Evolutionary conservation across 2,329 filamentous ascomycete genomes (phyloP), one percentile per base, ranked within the genome.

Genomic region (Nemania diffusa): DNA sequence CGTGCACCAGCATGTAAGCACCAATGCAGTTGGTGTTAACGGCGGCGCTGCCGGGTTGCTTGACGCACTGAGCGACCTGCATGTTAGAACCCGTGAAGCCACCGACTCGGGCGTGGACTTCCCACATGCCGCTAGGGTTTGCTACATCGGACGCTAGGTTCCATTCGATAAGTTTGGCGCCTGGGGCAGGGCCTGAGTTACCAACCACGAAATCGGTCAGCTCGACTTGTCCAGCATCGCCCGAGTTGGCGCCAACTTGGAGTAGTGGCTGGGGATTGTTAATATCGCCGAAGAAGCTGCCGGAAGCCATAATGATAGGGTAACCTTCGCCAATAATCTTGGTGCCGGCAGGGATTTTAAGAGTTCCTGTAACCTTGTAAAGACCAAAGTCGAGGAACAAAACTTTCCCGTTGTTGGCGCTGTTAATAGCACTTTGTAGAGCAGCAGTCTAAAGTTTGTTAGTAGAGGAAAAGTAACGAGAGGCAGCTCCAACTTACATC

Each of bases 91-190:
- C 91, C 3, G 86, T 85, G 68, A 88, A 89, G 15, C 92, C 92
- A 71, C 91, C 92, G 56, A 95, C 85, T 73, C 92, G 88, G 75
- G 91, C 87, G 79, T 94, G 92, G 13, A 91, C 87, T 72, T 94
- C 92, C 92, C 91, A 94, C 77, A 91, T 84, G 15, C 87, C 88
- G 3, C 81, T 81, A 2, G 84, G 84, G 40, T 73, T 75, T 13
- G 74, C 74, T 3, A 79, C 73, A 42, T 62, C 48, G 17, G 83
- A 83, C 57, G 83, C 84, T 17, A 94, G 81, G 76, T 94, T 94
- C 83, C 90, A 94, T 75, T 94, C 85, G 65, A 94, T 87, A 6
- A 94, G 80, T 7, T 90, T 83, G 0, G 91, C 92, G 4, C 92
- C 92, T 0, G 88, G 84, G 7, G 89, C 84, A 27, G 89, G 80